Conservation (phyloP, 2,329 filamentous ascomycete species). For the Penicillium rolfsii region DNA sequence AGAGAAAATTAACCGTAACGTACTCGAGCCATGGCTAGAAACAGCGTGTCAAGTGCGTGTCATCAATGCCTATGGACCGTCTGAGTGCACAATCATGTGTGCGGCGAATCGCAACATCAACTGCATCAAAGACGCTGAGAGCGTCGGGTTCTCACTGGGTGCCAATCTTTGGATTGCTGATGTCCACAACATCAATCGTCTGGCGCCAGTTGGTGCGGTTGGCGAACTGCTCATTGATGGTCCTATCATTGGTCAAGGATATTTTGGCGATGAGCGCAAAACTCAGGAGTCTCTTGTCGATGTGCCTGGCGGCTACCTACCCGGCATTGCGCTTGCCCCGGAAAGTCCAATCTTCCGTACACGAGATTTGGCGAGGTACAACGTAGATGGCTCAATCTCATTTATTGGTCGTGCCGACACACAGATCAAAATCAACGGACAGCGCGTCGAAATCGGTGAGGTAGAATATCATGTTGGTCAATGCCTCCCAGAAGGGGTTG, state of each 20-base stretch:
- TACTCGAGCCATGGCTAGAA: background rate
- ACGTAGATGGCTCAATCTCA: constrained; percentile 33
- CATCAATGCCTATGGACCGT: constrained; percentile 10
- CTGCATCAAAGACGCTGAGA: background rate
- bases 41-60: background rate
- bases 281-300: constrained; percentile 6
- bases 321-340: background rate
- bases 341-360: constrained; percentile 12
- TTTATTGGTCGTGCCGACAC: constrained; percentile 11
- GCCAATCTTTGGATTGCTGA: constrained; percentile 8
- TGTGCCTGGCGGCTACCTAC: background rate
- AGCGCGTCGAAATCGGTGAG: constrained; percentile 17
- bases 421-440: constrained; percentile 19
- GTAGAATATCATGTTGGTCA: constrained; percentile 8
- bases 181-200: background rate
- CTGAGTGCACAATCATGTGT: constrained; percentile 8
- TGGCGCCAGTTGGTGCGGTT: constrained; percentile 11
- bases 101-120: background rate
- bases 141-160: background rate
- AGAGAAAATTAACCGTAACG: background rate
- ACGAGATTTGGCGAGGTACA: constrained; percentile 39
- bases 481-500: background rate
- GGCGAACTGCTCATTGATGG: constrained; percentile 16
- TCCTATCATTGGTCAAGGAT: constrained; percentile 8
- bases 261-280: constrained; percentile 6